Conservation (phyloP, 129 eudicot genomes). For the Artemisia argyi region DNA sequence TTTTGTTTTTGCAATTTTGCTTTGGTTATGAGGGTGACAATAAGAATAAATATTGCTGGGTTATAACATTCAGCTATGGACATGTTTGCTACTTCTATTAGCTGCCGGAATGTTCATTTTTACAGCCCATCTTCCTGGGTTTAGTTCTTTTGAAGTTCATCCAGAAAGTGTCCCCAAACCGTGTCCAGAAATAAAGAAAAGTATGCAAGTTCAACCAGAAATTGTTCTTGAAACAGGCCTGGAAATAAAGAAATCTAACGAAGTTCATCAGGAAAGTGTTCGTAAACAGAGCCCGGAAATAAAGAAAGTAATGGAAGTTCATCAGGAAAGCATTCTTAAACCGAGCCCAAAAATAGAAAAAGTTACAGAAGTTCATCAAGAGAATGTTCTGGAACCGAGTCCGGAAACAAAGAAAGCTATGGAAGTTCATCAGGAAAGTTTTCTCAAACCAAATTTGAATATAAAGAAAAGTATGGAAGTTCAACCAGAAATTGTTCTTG, state of each 20-base stretch:
- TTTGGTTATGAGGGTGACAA: not conserved
- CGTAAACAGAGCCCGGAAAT: not conserved
- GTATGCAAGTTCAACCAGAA: not conserved
- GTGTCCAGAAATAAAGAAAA: not conserved
- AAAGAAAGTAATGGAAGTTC: not conserved
- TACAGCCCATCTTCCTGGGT: not conserved
- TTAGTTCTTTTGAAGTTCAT: not conserved
- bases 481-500: not conserved
- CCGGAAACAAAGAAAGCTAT: slow-evolving; percentile 1
- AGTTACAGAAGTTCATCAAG: no score
- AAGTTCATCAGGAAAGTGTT: slow-evolving; percentile 1
- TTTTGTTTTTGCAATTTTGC: not conserved
- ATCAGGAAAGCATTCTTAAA: slow-evolving; percentile 5
- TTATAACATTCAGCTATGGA: not conserved
- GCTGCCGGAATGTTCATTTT: slow-evolving; percentile 4
- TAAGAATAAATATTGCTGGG: slow-evolving; percentile 16
- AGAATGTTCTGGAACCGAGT: not conserved
- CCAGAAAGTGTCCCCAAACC: not conserved
- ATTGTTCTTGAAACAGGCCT: not conserved
- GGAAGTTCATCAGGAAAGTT: not conserved
- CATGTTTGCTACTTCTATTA: slow-evolving; percentile 7
- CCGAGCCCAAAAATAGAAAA: not conserved
- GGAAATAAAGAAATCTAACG: no score
- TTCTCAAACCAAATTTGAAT: not conserved
- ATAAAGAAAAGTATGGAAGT: not conserved